phyloP scores from a whole-genome alignment of 2,329 filamentous ascomycete species.

The Shiraia sp. region DNA sequence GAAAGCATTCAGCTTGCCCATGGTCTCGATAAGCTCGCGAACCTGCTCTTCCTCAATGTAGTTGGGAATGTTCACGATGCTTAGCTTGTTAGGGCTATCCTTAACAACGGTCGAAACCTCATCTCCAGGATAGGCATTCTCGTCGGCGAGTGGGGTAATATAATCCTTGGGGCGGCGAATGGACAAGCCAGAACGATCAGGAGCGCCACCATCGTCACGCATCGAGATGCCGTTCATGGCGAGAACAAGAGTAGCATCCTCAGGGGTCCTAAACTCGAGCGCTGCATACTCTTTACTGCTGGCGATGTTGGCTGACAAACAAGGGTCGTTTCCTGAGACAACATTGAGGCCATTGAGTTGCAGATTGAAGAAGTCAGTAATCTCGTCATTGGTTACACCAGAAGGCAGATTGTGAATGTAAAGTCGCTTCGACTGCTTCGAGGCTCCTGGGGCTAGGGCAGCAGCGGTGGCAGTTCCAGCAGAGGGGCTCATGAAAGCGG shows the following conservation, averaged over 20 bases:
- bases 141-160: constrained; percentile 75
- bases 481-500: constrained; percentile 94
- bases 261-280: constrained; percentile 84
- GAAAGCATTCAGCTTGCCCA: constrained; percentile 92
- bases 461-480: constrained; percentile 70
- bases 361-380: constrained; percentile 89
- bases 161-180: constrained; percentile 95
- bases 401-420: constrained; percentile 82
- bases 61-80: constrained; percentile 83
- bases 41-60: constrained; percentile 93
- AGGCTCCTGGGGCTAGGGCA: constrained; percentile 89
- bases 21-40: constrained; percentile 83
- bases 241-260: constrained; percentile 88
- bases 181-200: constrained; percentile 62
- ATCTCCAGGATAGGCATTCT: constrained; percentile 73
- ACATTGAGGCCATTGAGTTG: constrained; percentile 97
- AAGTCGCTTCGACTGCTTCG: constrained; percentile 90
- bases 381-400: constrained; percentile 71
- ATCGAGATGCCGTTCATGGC: constrained; percentile 89
- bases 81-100: constrained; percentile 94
- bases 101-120: constrained; percentile 79
- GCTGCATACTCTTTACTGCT: constrained; percentile 80
- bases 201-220: constrained; percentile 63
- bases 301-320: constrained; percentile 79
- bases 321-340: constrained; percentile 80